A percentile compares a stretch with the other conserved stretches of the same genome.
phyloP scores from a whole-genome alignment of 495 filamentous ascomycete genomes.

The Penicillium bialowiezense region DNA sequence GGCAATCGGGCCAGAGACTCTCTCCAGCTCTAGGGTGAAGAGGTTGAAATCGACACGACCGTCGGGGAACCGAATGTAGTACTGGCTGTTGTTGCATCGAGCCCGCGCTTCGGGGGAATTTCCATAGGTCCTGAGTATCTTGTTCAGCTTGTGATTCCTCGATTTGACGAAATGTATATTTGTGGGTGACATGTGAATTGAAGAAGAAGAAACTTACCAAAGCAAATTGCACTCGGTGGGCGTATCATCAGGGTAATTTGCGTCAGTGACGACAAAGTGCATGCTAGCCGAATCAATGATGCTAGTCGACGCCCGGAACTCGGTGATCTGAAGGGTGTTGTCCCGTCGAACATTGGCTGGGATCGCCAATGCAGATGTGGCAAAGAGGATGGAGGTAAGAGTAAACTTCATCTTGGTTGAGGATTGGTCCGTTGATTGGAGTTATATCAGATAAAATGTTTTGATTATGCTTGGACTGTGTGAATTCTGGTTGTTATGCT shows the following conservation, averaged over 20 bases:
- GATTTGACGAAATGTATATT: too few relatives aligned
- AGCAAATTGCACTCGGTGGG: slow-evolving; percentile 26
- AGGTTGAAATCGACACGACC: slow-evolving; percentile 17
- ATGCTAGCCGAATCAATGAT: slow-evolving; percentile 6
- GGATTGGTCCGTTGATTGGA: neutral
- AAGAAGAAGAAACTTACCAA: slow-evolving; percentile 14
- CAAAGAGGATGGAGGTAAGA: slow-evolving; percentile 13
- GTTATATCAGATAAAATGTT: neutral
- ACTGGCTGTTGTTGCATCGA: slow-evolving; percentile 25
- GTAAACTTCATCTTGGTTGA: slow-evolving; percentile 22
- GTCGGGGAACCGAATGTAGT: slow-evolving; percentile 25
- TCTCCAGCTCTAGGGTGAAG: slow-evolving; percentile 18
- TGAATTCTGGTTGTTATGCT: too few relatives aligned
- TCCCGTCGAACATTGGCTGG: slow-evolving; percentile 9
- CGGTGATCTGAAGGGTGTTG: slow-evolving; percentile 16
- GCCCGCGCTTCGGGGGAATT: slow-evolving; percentile 10
- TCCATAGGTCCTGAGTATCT: slow-evolving; percentile 18
- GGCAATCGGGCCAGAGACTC: slow-evolving; percentile 13
- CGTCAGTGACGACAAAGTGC: slow-evolving; percentile 22
- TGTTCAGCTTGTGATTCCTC: too few relatives aligned
- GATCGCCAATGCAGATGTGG: slow-evolving; percentile 17
- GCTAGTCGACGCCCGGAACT: slow-evolving; percentile 10
- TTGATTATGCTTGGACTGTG: neutral
- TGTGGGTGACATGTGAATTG: too few relatives aligned
- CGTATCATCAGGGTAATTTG: slow-evolving; percentile 27